Percentiles rank a stretch among this genome's conserved stretches.
phyloP scores from a whole-genome alignment of 2,329 filamentous ascomycete species.

The Aspergillus fumigatus region DNA sequence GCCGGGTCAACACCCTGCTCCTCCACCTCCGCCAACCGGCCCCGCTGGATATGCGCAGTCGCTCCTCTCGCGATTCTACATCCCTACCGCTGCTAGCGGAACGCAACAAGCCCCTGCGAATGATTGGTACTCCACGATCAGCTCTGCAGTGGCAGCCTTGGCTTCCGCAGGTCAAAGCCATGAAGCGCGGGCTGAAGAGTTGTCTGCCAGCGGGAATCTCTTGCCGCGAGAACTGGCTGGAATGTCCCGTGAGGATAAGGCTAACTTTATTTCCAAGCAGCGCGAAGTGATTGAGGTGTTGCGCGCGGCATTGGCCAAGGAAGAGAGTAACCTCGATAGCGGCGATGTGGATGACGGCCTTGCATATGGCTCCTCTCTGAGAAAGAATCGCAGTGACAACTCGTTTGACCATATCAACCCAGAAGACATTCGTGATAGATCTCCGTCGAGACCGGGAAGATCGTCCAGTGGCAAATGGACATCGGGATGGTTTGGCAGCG shows the following conservation, averaged over 20 bases:
- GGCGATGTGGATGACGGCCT: slow-evolving; percentile 32
- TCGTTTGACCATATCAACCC: slow-evolving; percentile 88
- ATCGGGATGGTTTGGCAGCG: slow-evolving; percentile 29
- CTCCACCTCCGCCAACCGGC: slow-evolving; percentile 39
- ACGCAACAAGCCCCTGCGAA: slow-evolving; percentile 44
- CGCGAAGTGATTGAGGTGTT: slow-evolving; percentile 71
- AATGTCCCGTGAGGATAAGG: slow-evolving; percentile 59
- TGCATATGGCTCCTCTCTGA: slow-evolving; percentile 48
- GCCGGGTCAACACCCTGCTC: slow-evolving; percentile 54
- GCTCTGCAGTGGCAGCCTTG: slow-evolving; percentile 65
- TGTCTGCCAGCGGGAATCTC: slow-evolving; percentile 57
- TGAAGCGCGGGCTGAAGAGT: slow-evolving; percentile 44
- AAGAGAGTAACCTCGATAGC: slow-evolving; percentile 59
- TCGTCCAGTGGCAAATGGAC: slow-evolving; percentile 24
- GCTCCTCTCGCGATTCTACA: slow-evolving; percentile 78
- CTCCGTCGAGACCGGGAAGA: slow-evolving; percentile 7
- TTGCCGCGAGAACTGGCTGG: slow-evolving; percentile 65
- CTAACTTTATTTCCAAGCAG: slow-evolving; percentile 72
- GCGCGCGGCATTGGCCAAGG: slow-evolving; percentile 71
- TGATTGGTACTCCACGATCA: slow-evolving; percentile 75
- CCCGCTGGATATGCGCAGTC: slow-evolving; percentile 65
- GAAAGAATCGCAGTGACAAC: slow-evolving; percentile 77
- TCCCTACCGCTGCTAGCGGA: slow-evolving; percentile 60
- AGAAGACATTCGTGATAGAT: slow-evolving; percentile 50
- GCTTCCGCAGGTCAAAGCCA: slow-evolving; percentile 39